Conservation (phyloP, 108 stramenopile species). For the Cyclotella atomus region DNA sequence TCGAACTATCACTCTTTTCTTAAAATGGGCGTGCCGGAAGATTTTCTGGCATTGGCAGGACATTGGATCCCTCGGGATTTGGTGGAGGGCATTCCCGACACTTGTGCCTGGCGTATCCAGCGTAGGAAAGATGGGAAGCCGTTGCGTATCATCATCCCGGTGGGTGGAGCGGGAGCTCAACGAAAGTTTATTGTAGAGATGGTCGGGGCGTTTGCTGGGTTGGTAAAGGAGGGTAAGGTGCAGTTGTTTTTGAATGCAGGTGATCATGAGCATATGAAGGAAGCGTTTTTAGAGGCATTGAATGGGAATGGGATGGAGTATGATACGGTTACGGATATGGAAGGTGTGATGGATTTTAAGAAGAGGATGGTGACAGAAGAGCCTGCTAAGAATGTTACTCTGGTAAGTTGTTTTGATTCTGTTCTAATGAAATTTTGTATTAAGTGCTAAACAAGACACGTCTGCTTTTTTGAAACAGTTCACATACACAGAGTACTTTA, state of each 20-base stretch:
- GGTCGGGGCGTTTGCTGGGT: conserved; percentile 57
- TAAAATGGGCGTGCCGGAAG: conserved; percentile 76
- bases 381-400: conserved; percentile 65
- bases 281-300: conserved; percentile 75
- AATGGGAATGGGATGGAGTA: conserved; percentile 64
- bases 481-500: conserved; percentile 90
- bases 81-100: conserved; percentile 73
- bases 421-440: neutral
- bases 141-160: conserved; percentile 83
- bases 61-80: conserved; percentile 89
- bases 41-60: conserved; percentile 67
- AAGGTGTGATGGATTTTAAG: conserved; percentile 69
- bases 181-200: conserved; percentile 82
- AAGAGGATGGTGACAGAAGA: conserved; percentile 63
- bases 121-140: conserved; percentile 68
- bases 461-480: conserved; percentile 41
- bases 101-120: conserved; percentile 67
- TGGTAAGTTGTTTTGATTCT: conserved; percentile 27
- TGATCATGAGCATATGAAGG: conserved; percentile 89
- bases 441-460: neutral
- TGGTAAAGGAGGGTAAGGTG: conserved; percentile 71
- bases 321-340: conserved; percentile 65
- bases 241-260: conserved; percentile 92
- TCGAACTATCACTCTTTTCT: conserved; percentile 87
- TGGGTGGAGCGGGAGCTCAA: conserved; percentile 93